Base-by-base conservation (phyloP, 176 grass and related monocot species). In the Melocanna baccifera region DNA sequence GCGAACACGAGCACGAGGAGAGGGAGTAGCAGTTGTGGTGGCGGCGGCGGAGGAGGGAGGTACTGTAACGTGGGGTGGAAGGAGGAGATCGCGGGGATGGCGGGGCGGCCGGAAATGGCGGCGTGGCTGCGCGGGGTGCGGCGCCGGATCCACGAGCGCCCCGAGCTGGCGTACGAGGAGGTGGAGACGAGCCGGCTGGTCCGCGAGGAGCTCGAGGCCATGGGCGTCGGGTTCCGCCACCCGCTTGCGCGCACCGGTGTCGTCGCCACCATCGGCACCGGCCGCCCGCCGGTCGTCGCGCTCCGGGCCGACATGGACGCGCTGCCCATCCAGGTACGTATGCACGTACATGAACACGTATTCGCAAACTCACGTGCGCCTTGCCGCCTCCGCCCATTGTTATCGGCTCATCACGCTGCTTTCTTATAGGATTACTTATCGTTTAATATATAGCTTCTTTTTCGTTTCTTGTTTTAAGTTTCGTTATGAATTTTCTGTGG, bases 141-240 rank as follows among this genome's bases (percentile, higher is more conserved):
- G 77, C 83, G 91, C 5, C 86, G 78, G 78, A 99, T 99, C 80
- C 96, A 96, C 88, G 81, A 99, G 92, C 79, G 75, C 3, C 96
- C 96, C 1, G 96, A 99, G 88, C 88, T 96, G 66, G 96, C 91
- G 25, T 99, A 99, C 91, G 89, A 99, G 90, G 96, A 99, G 88
- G 83, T 96, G 79, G 93, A 94, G 87, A 99, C 96, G 25, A 96
- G 93, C 89, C 76, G 34, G 61, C 83, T 99, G 64, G 88, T 96
- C 26, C 91, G 91, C 32, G 70, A 80, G 25, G 86, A 92, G 89
- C 91, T 99, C 25, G 88, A 64, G 39, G 46, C 15, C 71, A 87
- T 96, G 74, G 91, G 78, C 82, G 86, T 96, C 9, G 59, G 4
- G 5, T 99, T 94, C 85, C 69, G 75, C 6, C 80, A 92, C 90